These are phyloP conservation scores for Rhododendron kiyosumense DNA, from an alignment of 148 eudicot genomes.

Conservation along the genomic window DNA sequence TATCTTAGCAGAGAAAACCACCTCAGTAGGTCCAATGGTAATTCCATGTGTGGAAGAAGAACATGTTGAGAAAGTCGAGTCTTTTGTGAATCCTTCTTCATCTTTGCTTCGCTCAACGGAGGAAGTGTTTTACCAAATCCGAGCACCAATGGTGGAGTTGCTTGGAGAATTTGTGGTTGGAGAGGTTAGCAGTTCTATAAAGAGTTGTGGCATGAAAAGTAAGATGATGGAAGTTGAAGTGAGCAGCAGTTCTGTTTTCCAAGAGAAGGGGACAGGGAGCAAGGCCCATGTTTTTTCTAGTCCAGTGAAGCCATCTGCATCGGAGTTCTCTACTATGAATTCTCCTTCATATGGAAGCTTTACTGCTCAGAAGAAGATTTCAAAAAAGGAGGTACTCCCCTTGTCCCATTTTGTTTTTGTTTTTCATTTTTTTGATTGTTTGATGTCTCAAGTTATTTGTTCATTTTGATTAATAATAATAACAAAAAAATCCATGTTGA, in stretches of 20 bases:
- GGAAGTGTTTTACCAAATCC: conserved; percentile 14
- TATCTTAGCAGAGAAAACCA: conserved; percentile 7
- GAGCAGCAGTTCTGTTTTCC: conserved; percentile 1
- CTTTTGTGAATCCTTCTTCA: conserved; percentile 8
- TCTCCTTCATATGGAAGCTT: conserved; percentile 37
- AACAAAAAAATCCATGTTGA: background rate
- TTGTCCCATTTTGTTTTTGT: background rate
- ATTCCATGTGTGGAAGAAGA: conserved; percentile 13
- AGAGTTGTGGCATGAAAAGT: conserved; percentile 8
- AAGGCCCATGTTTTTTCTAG: background rate
- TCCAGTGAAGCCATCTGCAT: conserved; percentile 3
- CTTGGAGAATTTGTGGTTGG: conserved; percentile 47
- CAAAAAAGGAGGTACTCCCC: conserved; percentile 30
- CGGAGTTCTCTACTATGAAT: conserved; percentile 13
- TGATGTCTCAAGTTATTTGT: background rate
- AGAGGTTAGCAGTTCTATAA: conserved; percentile 8
- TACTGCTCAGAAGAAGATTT: conserved; percentile 21
- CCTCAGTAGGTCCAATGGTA: background rate
- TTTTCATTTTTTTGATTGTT: background rate
- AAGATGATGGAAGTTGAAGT: conserved; percentile 12
- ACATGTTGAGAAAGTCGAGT: conserved; percentile 7
- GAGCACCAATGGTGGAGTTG: conserved; percentile 35
- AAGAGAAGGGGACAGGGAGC: background rate
- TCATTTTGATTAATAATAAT: background rate
- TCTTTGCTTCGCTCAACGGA: background rate